Evolutionary conservation across 225 moss, liverwort and hornwort genomes (phyloP).

Genomic region (Thuidium tamariscinum): DNA sequence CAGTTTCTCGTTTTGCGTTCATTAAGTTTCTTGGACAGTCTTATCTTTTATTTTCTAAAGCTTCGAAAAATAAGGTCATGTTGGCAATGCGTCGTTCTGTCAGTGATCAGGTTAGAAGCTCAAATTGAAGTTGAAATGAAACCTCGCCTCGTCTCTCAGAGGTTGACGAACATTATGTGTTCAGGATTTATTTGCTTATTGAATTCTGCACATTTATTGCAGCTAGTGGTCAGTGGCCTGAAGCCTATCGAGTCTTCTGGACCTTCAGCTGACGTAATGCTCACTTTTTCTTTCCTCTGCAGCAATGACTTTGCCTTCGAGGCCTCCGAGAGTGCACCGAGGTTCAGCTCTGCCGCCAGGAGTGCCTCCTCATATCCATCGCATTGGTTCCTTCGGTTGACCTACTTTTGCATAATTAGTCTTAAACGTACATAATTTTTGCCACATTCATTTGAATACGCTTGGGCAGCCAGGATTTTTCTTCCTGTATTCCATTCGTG

Average conservation of each 20-base stretch:
- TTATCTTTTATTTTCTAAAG: fast-evolving
- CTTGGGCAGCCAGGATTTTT: not conserved
- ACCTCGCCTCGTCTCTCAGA: not conserved
- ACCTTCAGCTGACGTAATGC: not conserved
- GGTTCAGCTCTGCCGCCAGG: constrained; percentile 32
- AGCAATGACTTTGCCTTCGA: constrained; percentile 2
- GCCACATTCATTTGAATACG: no score
- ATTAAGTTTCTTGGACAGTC: not conserved
- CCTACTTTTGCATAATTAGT: not conserved
- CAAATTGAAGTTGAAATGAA: not conserved
- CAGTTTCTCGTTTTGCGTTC: not conserved
- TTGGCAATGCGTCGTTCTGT: not conserved
- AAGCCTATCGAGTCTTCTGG: not conserved
- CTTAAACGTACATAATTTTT: not conserved
- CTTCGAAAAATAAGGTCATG: not conserved
- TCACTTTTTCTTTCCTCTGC: not conserved
- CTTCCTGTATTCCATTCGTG: not conserved
- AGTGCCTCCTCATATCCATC: constrained; percentile 35
- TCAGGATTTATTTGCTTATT: not conserved
- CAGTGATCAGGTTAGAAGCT: not conserved
- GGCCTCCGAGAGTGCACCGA: constrained; percentile 3
- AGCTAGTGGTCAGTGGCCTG: not conserved
- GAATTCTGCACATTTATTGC: not conserved
- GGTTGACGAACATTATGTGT: not conserved
- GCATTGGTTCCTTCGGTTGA: not conserved